phyloP scores from a whole-genome alignment of 1,139 yeast species.

The Ogataea hybrid region DNA sequence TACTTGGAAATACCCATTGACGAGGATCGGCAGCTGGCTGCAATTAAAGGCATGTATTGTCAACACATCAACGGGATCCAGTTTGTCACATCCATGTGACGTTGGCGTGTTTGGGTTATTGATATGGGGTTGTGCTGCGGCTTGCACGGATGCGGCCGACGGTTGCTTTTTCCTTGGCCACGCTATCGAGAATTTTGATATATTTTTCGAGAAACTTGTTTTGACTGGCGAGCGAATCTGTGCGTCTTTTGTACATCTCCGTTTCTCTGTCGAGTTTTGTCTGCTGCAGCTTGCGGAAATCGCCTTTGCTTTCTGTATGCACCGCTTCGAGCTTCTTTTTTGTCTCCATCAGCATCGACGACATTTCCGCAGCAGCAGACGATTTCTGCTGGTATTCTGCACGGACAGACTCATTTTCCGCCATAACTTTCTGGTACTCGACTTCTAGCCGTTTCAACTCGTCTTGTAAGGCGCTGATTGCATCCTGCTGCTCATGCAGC shows the following conservation, averaged over 20 bases:
- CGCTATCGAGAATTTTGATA: slow-evolving; percentile 38
- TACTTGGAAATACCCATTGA: slow-evolving; percentile 7
- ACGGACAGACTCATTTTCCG: slow-evolving; percentile 44
- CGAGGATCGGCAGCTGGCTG: slow-evolving; percentile 13
- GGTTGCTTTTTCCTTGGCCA: slow-evolving; percentile 36
- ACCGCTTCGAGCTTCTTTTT: slow-evolving; percentile 35
- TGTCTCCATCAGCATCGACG: slow-evolving; percentile 36
- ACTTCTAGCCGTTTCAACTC: slow-evolving; percentile 36
- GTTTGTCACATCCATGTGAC: slow-evolving; percentile 15
- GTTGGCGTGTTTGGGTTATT: neutral
- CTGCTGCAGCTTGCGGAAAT: slow-evolving; percentile 42
- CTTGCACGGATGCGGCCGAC: slow-evolving; percentile 22
- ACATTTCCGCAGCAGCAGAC: slow-evolving; percentile 52
- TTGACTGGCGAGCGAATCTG: slow-evolving; percentile 33
- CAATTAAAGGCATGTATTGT: slow-evolving; percentile 16
- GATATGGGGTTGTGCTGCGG: slow-evolving; percentile 23
- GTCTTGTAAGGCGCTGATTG: slow-evolving; percentile 34
- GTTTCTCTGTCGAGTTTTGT: slow-evolving; percentile 39
- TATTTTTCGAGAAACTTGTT: slow-evolving; percentile 39
- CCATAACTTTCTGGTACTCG: slow-evolving; percentile 32
- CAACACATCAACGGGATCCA: slow-evolving; percentile 18
- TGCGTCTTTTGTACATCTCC: slow-evolving; percentile 32
- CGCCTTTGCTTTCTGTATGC: slow-evolving; percentile 41
- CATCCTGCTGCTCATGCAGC: slow-evolving; percentile 32
- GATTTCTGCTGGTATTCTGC: slow-evolving; percentile 52